These are phyloP conservation scores for Microdochium bolleyi DNA, from an alignment of 2,329 filamentous ascomycete species.

Conservation along the genomic window DNA sequence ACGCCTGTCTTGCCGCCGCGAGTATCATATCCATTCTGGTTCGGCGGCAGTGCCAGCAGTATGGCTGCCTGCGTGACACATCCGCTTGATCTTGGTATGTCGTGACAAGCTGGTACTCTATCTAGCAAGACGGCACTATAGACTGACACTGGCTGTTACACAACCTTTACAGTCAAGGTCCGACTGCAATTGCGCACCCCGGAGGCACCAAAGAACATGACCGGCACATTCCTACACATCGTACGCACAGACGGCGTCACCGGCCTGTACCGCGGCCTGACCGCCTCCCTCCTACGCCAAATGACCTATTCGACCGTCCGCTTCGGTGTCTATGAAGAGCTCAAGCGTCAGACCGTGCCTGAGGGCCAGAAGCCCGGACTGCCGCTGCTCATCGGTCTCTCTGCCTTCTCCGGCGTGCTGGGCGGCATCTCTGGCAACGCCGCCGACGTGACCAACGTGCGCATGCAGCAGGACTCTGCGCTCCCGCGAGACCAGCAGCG, in stretches of 20 bases:
- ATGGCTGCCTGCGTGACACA: conserved; percentile 89
- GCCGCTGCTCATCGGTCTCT: conserved; percentile 72
- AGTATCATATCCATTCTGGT: conserved; percentile 76
- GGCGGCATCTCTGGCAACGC: conserved; percentile 90
- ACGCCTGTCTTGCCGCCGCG: conserved; percentile 28
- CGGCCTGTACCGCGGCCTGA: conserved; percentile 86
- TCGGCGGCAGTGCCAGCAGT: conserved; percentile 89
- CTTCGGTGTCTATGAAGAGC: conserved; percentile 92
- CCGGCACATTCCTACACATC: conserved; percentile 78
- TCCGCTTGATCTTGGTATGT: conserved; percentile 81
- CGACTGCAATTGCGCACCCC: conserved; percentile 77
- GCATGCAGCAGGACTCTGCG: conserved; percentile 91
- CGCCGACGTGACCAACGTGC: conserved; percentile 92
- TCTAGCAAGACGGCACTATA: conserved; percentile 1
- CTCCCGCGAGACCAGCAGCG: conserved; percentile 66
- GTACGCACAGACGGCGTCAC: conserved; percentile 65
- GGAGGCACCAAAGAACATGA: conserved; percentile 72
- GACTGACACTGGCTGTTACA: neutral
- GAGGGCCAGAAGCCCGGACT: conserved; percentile 53
- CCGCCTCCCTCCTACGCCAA: conserved; percentile 86
- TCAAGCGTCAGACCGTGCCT: conserved; percentile 62
- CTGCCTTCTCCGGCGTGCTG: conserved; percentile 74
- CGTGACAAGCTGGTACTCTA: conserved; percentile 2
- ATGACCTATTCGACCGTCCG: conserved; percentile 93
- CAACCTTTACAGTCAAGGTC: conserved; percentile 48